Percentiles rank a stretch among this genome's conserved stretches.
These are phyloP conservation scores for Puccinia horiana DNA, from an alignment of 1,284 basidiomycete species.

Conservation along the genomic window DNA sequence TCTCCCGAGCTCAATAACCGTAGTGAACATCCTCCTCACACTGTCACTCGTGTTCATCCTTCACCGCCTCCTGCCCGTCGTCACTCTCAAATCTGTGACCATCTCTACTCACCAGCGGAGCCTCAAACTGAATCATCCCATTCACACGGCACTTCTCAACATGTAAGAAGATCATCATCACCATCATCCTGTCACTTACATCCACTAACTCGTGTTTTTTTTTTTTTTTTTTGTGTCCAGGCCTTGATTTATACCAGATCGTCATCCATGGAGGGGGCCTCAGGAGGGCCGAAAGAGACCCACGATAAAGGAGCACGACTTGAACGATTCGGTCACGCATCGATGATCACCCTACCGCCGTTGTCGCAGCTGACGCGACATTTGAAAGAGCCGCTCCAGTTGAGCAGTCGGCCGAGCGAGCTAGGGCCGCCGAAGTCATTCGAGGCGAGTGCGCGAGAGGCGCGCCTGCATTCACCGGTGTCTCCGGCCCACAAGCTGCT, in stretches of 20 bases:
- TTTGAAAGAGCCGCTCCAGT: neutral
- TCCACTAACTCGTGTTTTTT: too few species aligned
- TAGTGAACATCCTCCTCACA: neutral
- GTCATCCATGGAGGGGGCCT: neutral
- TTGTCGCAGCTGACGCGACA: constrained; percentile 3
- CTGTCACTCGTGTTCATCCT: neutral
- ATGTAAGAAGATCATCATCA: neutral
- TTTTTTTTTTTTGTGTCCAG: too few species aligned
- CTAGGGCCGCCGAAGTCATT: constrained; percentile 39
- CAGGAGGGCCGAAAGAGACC: neutral
- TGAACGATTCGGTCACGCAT: neutral
- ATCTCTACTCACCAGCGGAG: neutral
- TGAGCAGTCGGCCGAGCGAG: neutral
- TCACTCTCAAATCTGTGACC: neutral
- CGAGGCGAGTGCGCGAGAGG: constrained; percentile 36
- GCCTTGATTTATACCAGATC: too few species aligned
- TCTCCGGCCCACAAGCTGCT: neutral
- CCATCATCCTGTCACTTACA: too few species aligned
- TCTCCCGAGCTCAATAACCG: neutral
- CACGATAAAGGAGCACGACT: neutral
- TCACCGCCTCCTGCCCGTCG: neutral
- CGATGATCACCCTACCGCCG: neutral
- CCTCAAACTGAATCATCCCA: too few species aligned
- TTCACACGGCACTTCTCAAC: neutral
- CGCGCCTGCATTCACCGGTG: constrained; percentile 16